These are phyloP conservation scores for Lactarius deliciosus DNA, from an alignment of 768 basidiomycete species.

Conservation along the genomic window DNA sequence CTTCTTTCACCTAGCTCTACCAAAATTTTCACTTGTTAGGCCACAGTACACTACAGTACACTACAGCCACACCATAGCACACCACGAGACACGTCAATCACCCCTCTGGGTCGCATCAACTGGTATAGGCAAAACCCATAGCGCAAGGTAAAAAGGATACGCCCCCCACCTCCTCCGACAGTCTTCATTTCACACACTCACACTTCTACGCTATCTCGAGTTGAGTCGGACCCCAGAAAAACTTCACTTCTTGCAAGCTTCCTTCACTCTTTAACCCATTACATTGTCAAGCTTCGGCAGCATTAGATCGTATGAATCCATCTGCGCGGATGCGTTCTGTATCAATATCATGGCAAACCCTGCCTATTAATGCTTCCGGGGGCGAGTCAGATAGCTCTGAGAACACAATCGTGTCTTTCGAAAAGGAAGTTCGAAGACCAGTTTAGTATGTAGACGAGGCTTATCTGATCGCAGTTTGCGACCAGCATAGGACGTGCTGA, in stretches of 20 bases:
- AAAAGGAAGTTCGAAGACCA: conserved; percentile 8
- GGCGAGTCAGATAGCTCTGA: conserved; percentile 8
- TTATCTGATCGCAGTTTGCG: conserved; percentile 14
- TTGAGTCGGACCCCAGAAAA: conserved; percentile 23
- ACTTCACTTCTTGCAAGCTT: conserved; percentile 12
- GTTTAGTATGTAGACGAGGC: background rate
- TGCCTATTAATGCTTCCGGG: conserved; percentile 24
- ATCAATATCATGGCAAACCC: conserved; percentile 3
- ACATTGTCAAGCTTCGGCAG: conserved; percentile 2
- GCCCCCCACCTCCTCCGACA: background rate
- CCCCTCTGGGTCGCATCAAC: background rate
- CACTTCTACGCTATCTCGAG: conserved; percentile 13
- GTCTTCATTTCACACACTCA: conserved; percentile 4
- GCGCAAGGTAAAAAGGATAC: conserved; percentile 6
- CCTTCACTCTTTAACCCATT: conserved; percentile 1
- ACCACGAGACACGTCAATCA: conserved; percentile 15
- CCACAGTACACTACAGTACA: background rate
- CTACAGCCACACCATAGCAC: background rate
- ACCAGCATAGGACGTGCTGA: conserved; percentile 6
- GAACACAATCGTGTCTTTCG: conserved; percentile 4
- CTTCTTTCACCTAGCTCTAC: background rate
- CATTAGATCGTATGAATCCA: conserved; percentile 20
- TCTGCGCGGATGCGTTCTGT: conserved; percentile 21
- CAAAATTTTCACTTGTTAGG: background rate
- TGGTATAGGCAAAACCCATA: conserved; percentile 1